Conservation (phyloP, 805 yeast species). For the Candida yuanshanica region DNA sequence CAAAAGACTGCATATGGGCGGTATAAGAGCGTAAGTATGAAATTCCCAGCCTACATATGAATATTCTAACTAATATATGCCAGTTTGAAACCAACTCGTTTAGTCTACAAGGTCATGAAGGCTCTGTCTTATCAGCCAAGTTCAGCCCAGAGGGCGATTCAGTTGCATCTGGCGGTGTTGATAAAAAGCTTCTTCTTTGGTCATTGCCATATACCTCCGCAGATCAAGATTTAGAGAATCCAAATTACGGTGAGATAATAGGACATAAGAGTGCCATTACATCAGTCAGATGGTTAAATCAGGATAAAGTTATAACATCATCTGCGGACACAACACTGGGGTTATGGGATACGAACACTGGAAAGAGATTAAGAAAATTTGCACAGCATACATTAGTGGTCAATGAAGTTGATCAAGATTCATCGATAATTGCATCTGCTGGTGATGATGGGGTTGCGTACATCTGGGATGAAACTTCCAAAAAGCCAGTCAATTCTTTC, state of each 20-base stretch:
- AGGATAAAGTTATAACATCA: slow-evolving; percentile 42
- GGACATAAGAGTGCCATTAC: slow-evolving; percentile 68
- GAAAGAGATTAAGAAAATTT: slow-evolving; percentile 47
- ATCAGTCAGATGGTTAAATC: slow-evolving; percentile 46
- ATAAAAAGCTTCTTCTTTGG: slow-evolving; percentile 36
- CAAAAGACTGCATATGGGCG: slow-evolving; percentile 17
- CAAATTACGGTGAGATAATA: slow-evolving; percentile 39
- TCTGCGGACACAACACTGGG: slow-evolving; percentile 61
- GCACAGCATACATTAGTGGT: slow-evolving; percentile 47
- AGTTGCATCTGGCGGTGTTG: slow-evolving; percentile 61
- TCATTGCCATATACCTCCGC: slow-evolving; percentile 19
- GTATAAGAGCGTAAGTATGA: not conserved
- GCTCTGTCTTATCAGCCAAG: slow-evolving; percentile 45
- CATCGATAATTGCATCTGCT: slow-evolving; percentile 42
- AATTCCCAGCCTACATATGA: not conserved
- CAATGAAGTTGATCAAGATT: slow-evolving; percentile 43
- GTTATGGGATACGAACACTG: slow-evolving; percentile 57
- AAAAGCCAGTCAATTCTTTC: slow-evolving; percentile 33
- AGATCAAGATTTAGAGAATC: slow-evolving; percentile 2
- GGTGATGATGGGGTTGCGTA: slow-evolving; percentile 59
- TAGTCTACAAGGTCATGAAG: slow-evolving; percentile 45
- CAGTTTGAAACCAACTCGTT: slow-evolving; percentile 20
- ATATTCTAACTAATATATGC: slow-evolving; percentile 1
- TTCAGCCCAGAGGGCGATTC: slow-evolving; percentile 47
- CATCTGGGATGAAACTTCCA: slow-evolving; percentile 64